Conservation (phyloP, 257 asterid genomes). For the Dorcoceras hygrometricum region DNA sequence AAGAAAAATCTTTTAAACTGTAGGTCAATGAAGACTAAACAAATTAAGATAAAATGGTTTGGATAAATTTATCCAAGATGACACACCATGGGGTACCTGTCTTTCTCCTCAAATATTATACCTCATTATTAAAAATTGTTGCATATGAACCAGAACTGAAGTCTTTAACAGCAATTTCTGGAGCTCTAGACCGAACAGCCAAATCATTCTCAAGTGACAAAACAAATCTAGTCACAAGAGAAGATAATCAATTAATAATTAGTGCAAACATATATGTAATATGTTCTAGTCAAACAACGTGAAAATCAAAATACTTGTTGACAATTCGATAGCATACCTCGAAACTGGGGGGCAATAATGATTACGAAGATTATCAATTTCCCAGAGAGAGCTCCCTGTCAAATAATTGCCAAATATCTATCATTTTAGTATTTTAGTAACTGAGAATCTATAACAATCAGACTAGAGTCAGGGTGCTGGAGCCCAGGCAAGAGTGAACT, state of each 20-base stretch:
- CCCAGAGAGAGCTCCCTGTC: conserved; percentile 98
- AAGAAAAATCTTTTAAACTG: background rate
- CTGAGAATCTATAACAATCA: background rate
- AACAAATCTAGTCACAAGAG: conserved; percentile 51
- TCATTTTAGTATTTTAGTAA: background rate
- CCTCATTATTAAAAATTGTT: conserved; percentile 80
- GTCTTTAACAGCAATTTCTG: conserved; percentile 80
- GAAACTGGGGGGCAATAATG: conserved; percentile 90
- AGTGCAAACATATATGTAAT: background rate
- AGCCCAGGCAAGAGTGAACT: background rate
- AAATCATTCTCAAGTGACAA: conserved; percentile 77
- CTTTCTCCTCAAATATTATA: conserved; percentile 22
- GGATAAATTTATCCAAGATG: background rate
- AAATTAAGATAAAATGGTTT: background rate
- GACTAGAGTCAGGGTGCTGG: background rate
- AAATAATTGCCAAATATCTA: background rate
- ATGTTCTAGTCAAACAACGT: background rate
- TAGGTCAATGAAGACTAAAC: background rate
- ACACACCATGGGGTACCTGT: background rate
- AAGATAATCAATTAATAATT: conserved; percentile 13
- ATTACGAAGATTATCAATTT: conserved; percentile 75
- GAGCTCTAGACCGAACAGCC: conserved; percentile 59
- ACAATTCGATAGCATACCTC: conserved; percentile 40
- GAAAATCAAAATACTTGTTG: conserved; percentile 1
- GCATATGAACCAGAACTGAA: conserved; percentile 83